Conservation (phyloP, 768 basidiomycete genomes). For the Mycena belliarum region DNA sequence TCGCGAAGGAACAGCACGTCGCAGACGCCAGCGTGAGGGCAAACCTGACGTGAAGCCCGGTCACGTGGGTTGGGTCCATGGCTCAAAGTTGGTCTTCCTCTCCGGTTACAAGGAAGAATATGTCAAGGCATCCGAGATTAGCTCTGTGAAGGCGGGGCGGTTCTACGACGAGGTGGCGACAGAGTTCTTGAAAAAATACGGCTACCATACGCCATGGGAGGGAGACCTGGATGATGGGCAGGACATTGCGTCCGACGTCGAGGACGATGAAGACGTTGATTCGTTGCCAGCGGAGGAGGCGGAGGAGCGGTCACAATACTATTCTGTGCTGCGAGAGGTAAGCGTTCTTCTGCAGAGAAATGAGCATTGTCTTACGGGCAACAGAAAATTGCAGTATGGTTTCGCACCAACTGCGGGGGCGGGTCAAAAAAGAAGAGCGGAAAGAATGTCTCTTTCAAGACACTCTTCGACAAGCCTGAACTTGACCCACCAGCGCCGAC, state of each 20-base stretch:
- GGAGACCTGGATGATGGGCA: neutral
- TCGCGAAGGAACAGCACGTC: too few relatives aligned
- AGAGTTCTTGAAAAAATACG: neutral
- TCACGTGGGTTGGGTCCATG: neutral
- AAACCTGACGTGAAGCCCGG: neutral
- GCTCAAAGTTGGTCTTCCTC: neutral
- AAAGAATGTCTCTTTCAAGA: neutral
- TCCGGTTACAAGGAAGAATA: neutral
- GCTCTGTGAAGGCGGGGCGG: too few relatives aligned
- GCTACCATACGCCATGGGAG: neutral
- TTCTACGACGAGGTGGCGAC: neutral
- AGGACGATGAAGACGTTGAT: neutral
- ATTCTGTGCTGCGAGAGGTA: neutral
- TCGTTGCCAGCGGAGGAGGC: neutral
- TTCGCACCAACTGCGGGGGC: neutral
- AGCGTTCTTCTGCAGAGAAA: too few relatives aligned
- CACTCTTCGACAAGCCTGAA: neutral
- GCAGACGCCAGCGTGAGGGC: too few relatives aligned
- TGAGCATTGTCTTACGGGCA: too few relatives aligned
- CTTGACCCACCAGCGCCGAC: neutral
- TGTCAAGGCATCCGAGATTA: too few relatives aligned
- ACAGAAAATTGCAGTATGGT: conserved; percentile 3
- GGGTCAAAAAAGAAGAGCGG: neutral
- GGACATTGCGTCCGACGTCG: neutral
- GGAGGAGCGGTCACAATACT: neutral